Percentiles rank a stretch among this genome's conserved stretches.
phyloP scores from a whole-genome alignment of 768 basidiomycete species.

The Neoboletus magnificus region DNA sequence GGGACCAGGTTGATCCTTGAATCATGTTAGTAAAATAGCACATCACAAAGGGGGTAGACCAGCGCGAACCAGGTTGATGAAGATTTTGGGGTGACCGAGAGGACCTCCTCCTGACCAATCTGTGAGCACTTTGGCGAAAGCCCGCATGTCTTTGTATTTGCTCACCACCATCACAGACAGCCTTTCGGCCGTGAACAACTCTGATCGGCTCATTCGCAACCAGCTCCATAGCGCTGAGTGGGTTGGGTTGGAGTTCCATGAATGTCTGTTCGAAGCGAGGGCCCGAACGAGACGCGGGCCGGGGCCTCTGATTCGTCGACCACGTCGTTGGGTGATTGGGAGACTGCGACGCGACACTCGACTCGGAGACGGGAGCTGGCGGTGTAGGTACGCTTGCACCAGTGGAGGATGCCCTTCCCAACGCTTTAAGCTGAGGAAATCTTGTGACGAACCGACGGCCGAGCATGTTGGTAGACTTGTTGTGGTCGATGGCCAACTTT shows the following conservation, averaged over 20 bases:
- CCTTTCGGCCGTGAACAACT: slow-evolving; percentile 77
- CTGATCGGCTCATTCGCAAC: slow-evolving; percentile 83
- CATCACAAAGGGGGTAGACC: background rate
- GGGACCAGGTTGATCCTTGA: slow-evolving; percentile 83
- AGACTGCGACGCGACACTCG: slow-evolving; percentile 57
- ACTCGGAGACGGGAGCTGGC: slow-evolving; percentile 15
- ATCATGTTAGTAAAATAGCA: slow-evolving; percentile 5
- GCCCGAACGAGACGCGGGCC: slow-evolving; percentile 54
- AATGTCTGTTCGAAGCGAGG: slow-evolving; percentile 92
- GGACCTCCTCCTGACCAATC: slow-evolving; percentile 75
- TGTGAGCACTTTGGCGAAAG: slow-evolving; percentile 12
- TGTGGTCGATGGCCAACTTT: slow-evolving; percentile 7
- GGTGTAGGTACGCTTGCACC: slow-evolving; percentile 10
- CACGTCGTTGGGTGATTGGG: slow-evolving; percentile 83
- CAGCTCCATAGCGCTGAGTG: slow-evolving; percentile 88
- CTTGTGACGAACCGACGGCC: slow-evolving; percentile 24
- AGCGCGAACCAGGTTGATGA: slow-evolving; percentile 81
- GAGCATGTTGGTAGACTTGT: slow-evolving; percentile 22
- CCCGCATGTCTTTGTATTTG: slow-evolving; percentile 9
- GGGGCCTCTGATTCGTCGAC: slow-evolving; percentile 78
- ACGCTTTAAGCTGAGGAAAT: slow-evolving; percentile 10
- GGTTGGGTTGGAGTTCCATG: slow-evolving; percentile 84
- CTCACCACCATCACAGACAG: slow-evolving; percentile 94
- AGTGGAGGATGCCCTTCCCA: slow-evolving; percentile 27
- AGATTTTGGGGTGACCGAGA: slow-evolving; percentile 95